Conservation (phyloP, 331 rosid species). For the Erythrophleum ivorense region DNA sequence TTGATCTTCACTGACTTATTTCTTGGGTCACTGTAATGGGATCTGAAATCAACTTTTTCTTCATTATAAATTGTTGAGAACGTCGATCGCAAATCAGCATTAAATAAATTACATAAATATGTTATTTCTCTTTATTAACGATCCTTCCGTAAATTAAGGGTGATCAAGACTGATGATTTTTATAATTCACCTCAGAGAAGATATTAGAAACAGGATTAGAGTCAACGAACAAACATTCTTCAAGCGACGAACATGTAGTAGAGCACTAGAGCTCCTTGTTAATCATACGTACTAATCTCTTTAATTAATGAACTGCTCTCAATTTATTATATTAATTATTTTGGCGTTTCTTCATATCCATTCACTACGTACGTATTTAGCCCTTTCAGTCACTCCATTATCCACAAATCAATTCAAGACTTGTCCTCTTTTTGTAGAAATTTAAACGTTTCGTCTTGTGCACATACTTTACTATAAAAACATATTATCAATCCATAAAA, state of each 20-base stretch:
- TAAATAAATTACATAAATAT: slow-evolving; percentile 2
- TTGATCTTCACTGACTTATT: neutral
- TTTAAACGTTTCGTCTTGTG: neutral
- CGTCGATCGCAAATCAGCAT: neutral
- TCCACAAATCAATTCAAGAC: slow-evolving; percentile 36
- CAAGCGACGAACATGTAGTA: neutral
- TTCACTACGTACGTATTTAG: neutral
- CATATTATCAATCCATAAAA: too few relatives aligned
- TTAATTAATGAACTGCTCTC: neutral
- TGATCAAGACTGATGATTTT: neutral
- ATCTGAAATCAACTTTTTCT: too few relatives aligned
- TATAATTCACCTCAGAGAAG: neutral
- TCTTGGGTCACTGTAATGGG: neutral
- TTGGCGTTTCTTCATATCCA: slow-evolving; percentile 24
- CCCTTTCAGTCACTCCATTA: slow-evolving; percentile 15
- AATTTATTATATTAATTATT: neutral
- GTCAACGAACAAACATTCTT: slow-evolving; percentile 6
- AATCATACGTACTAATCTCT: neutral
- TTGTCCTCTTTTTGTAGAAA: neutral
- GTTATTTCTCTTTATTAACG: neutral
- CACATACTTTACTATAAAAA: neutral
- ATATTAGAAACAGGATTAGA: neutral
- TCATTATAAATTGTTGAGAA: too few relatives aligned
- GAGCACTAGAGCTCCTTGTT: neutral
- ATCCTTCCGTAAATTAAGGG: slow-evolving; percentile 42